Evolutionary conservation across 352 stramenopile species (phyloP), one percentile per base, ranked within the genome.

Genomic region (Phytophthora citrophthora): DNA sequence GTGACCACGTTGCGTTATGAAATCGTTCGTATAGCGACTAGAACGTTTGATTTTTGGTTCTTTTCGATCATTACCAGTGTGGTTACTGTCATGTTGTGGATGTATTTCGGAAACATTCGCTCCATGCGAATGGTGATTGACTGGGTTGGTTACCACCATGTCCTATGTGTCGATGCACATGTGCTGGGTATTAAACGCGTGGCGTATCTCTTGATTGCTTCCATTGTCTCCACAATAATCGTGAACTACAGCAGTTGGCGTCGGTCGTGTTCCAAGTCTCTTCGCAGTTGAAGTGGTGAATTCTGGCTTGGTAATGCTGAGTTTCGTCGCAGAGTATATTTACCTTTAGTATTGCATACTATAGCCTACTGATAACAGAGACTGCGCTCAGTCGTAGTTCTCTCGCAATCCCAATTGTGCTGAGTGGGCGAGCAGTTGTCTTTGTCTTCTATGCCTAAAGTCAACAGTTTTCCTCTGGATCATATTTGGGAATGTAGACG

Each of bases 11-110:
- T 80, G n/a, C 51, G 72, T 18, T 83, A 69, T 36, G 71, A 79
- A n/a, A 57, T 81, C 8, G 61, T 83, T 10, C 61, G 54, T 5
- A 12, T 76, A 7, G 39, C 79, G 5, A 31, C 52, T 11, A 43
- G 49, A 47, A 79, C 71, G 1, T 83, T 80, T 48, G 68, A 83
- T 23, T 73, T 80, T n/a, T 83, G 64, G 71, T 80, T 80, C 61
- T 81, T 80, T 54, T 60, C 62, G 6, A 47, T 41, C 31, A 54
- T 71, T 15, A 74, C 67, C 31, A 62, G 49, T 9, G 48, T 62
- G 18, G 67, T 69, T 15, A 51, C 50, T 20, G 26, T 77, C 11
- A 69, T 64, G 24, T 54, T 69, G 27, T 73, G 64, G 3, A 40
- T 68, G 38, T 55, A 75, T 18, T 72, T 75, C 15, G 57, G 48